Evolutionary conservation across 495 filamentous ascomycete genomes (phyloP), one percentile per base, ranked within the genome.

Genomic region (Haplographium delicatum): DNA sequence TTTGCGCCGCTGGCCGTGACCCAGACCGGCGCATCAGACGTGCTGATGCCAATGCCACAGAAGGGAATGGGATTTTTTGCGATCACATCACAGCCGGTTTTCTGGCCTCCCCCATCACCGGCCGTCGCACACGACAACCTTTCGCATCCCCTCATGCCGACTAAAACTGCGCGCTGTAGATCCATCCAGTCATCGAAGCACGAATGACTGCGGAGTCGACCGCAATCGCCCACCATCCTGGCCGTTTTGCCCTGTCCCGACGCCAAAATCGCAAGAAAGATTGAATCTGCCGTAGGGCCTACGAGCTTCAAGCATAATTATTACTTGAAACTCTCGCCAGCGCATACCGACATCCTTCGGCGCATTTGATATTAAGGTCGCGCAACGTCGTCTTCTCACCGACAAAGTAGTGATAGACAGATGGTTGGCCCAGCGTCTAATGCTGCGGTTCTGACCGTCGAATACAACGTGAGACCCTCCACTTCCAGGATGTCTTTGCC

Each of bases 241-340:
- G 47, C 50, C 13, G 47, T n/a, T 25, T 54, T 47, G 24, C 45
- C 39, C 40, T 50, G 47, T 53, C 44, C 51, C 47, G 42, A 40
- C 47, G 51, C 44, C 40, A 53, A 49, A 45, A 40, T 50, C 30
- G 37, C 30, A 41, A 45, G 47, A 51, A 28, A 26, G 43, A 39
- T 50, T 47, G 33, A 51, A 59, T 59, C 51, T 51, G 47, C 47
- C 47, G 38, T 31, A 47, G 44, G 42, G 26, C 47, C 48, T 55
- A 50, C 40, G 18, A 54, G 50, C 41, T 41, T 42, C 41, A 50
- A 48, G 56, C 56, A 55, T 55, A 50, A 52, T 50, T 51, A 33
- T 50, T 40, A 56, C 53, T 57, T 57, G 53, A 57, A 57, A 61
- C 53, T 54, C 38, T 44, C 50, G 58, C 58, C 58, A 61, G 53